Base-by-base conservation (phyloP, 371 early-diverging fungal genomes). In the Mortierella sp. region DNA sequence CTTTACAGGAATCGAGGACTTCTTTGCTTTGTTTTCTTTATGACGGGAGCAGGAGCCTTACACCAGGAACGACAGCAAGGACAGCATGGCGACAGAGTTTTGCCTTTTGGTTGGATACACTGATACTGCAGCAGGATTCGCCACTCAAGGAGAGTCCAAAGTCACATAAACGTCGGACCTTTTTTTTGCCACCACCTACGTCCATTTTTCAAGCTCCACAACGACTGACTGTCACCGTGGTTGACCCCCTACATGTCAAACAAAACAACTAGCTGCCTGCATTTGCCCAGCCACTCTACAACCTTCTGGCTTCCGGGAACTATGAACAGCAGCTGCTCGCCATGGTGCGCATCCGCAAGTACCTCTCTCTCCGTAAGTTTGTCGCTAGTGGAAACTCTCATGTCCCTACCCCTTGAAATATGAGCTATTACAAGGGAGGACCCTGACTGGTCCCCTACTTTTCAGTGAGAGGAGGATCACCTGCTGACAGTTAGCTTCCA, bases 281-380 rank as follows among this genome's bases (percentile, higher is more conserved):
- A 24, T 84, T 84, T 73, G 85, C 85, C 16, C 81, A 84, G 75
- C 85, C 85, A 0, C 78, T 84, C 19, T 80, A 80, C 69, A 84
- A 84, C 59, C 69, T 84, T 21, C 57, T 84, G 37, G 85, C 85
- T 44, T 84, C 85, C 8, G 85, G 85, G 11, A 78, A 78, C 10
- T 75, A 78, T 54, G 78, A 80, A 48, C 85, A 84, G 31, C 85
- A 84, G 40, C 57, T 81, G 61, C 67, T 84, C 57, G 85, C 81
- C 6, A 84, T 84, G 85, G 85, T 84, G 40, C 85, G 85, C 3
- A 84, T 84, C 71, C 85, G 85, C 75, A 84, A 84, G 71, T 84
- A 84, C 53, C 26, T 84, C 34, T 84, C 84, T 3, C 80, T 84
- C 24, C 84, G 84, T 84, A 72, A 78, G 85, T 76, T 76, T 31